Conservation (phyloP, 164 flowering plant species). For the Vitis vinifera region ASM3070453v1 NC_081806.1:85001-85500, state of each 20-base stretch:
- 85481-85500: background rate
- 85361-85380: conserved; percentile 99
- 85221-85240: background rate
- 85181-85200: background rate
- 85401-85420: conserved; percentile 99
- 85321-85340: conserved; percentile 96
- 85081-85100: background rate
- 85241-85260: background rate
- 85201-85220: background rate
- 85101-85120: no score
- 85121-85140: no score
- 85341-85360: conserved; percentile 96
- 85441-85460: conserved; percentile 99
- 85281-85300: conserved; percentile 97
- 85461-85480: conserved; percentile 54
- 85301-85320: conserved; percentile 99
- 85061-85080: background rate
- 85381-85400: conserved; percentile 97
- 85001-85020: conserved; percentile 99
- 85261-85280: conserved; percentile 97
- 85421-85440: conserved; percentile 99
- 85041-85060: background rate
- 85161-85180: no score
- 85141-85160: no score
- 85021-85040: conserved; percentile 69